Base-by-base conservation (phyloP, 345 rosid species). In the Arabis alpina region DNA sequence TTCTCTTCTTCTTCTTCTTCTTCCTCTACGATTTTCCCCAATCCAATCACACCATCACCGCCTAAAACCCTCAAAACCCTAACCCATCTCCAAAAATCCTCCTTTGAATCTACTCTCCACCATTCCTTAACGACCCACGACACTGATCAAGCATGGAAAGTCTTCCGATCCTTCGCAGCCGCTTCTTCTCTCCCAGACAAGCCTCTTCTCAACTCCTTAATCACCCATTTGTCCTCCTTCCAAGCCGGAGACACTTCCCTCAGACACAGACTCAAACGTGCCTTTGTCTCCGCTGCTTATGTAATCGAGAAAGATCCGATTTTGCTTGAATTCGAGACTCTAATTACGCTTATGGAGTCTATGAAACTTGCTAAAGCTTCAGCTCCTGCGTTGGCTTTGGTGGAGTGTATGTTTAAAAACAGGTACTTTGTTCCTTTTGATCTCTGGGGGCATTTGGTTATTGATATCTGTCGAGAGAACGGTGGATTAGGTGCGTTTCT, bases 281-380 rank as follows among this genome's bases (percentile, higher is more conserved):
- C 98, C 6, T 93, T 90, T 79, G 96, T 86, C 27, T 88, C 93
- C 75, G 81, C 82, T 24, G 85, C 92, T 53, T 93, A 82, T 55
- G 73, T 83, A 10, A 73, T 88, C 40, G 91, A 86, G 80, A 88
- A 86, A 74, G 71, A 80, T 66, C 92, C 96, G 2, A 51, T 54
- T 44, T 59, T 81, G 60, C 57, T 93, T 2, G 90, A 85, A 0
- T 86, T 80, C 61, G 80, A 80, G 39, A 86, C 96, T 4, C 66
- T 87, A 5, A 62, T 47, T 8, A n/a, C 71, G 6, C 82, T 93
- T 74, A 58, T 93, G 69, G 64, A 40, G 45, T 83, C 97, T 50
- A 87, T 93, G 92, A 80, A 59, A 57, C 51, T 47, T 42, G 89
- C 86, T 5, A 83, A 84, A 55, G 59, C 87, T 4, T 77, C 85